Evolutionary conservation across 495 filamentous ascomycete species (phyloP).

Genomic region (Evansstolkia leycettana): DNA sequence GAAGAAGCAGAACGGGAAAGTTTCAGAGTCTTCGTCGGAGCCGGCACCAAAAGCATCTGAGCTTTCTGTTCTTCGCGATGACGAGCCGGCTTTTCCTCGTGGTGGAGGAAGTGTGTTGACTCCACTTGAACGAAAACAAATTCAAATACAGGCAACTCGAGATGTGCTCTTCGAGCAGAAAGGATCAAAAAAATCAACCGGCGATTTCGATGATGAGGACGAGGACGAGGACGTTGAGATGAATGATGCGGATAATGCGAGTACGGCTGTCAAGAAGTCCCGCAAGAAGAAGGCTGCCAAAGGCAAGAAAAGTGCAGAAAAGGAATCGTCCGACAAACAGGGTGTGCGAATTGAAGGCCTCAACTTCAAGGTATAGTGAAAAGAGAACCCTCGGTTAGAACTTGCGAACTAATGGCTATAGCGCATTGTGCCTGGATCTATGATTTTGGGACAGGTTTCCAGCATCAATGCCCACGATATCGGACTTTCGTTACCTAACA

Average conservation of each 20-base stretch:
- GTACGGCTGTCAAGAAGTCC: conserved; percentile 36
- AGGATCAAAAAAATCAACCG: conserved; percentile 36
- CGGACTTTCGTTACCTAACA: conserved; percentile 76
- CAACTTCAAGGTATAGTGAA: conserved; percentile 65
- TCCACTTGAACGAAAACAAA: conserved; percentile 90
- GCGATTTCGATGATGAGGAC: conserved; percentile 26
- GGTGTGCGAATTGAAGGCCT: conserved; percentile 68
- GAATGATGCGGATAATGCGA: conserved; percentile 29
- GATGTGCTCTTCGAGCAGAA: conserved; percentile 90
- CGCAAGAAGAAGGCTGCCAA: conserved; percentile 30
- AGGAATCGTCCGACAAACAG: conserved; percentile 37
- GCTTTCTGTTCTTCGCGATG: conserved; percentile 49
- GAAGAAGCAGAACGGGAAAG: conserved; percentile 17
- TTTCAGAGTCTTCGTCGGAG: conserved; percentile 2
- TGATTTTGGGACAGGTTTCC: conserved; percentile 77
- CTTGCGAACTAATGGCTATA: conserved; percentile 32
- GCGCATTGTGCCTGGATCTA: conserved; percentile 69
- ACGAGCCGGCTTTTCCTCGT: conserved; percentile 83
- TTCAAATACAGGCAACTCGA: conserved; percentile 81
- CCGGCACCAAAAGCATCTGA: conserved; percentile 28
- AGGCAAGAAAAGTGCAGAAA: conserved; percentile 33
- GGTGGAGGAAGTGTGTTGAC: conserved; percentile 86
- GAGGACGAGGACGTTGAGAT: conserved; percentile 38
- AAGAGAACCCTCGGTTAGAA: not conserved
- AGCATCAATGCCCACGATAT: conserved; percentile 71